Base-by-base conservation (phyloP, 495 filamentous ascomycete genomes). In the Xylaria acuta region DNA sequence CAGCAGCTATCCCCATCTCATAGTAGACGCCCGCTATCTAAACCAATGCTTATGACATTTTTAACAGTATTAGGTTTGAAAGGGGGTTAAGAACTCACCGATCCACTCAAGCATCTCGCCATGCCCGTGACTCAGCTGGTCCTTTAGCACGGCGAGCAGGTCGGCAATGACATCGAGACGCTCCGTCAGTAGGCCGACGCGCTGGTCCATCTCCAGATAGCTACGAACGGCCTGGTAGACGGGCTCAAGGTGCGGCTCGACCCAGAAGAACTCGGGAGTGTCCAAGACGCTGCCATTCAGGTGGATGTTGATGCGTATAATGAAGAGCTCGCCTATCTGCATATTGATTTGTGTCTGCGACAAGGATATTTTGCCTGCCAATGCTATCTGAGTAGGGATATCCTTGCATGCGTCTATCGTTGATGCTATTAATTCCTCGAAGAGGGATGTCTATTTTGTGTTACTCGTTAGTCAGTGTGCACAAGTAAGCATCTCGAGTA, bases 261-360 rank as follows among this genome's bases (percentile, higher is more conserved):
- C 93, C 96, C 96, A 99, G 88, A 99, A 98, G 27, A 99, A 87
- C 80, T 99, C 96, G 1, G 96, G 96, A 11, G 94, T 95, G 75
- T 99, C 96, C n/a, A 99, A 90, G 14, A 99, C 94, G 34, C 91
- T 94, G 47, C 97, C 97, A 81, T 99, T 97, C 16, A 99, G 87
- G 83, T 99, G 97, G 77, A 99, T 97, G 77, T 95, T 97, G 84
- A 99, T 98, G 36, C 95, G 88, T 14, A 99, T 82, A 76, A 99
- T 98, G 81, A 99, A 99, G 16, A 99, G 89, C 81, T 99, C 93
- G 79, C 96, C 96, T 69, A 99, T 97, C 78, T 98, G 94, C 93
- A 97, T 97, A 84, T 97, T 97, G 86, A 98, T 97, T 78, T 98
- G 88, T 36, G 87, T 85, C 16, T 94, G 88, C 36, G 89, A 92